Conservation (phyloP, 306 rosid species). For the Luffa acutangula region DNA sequence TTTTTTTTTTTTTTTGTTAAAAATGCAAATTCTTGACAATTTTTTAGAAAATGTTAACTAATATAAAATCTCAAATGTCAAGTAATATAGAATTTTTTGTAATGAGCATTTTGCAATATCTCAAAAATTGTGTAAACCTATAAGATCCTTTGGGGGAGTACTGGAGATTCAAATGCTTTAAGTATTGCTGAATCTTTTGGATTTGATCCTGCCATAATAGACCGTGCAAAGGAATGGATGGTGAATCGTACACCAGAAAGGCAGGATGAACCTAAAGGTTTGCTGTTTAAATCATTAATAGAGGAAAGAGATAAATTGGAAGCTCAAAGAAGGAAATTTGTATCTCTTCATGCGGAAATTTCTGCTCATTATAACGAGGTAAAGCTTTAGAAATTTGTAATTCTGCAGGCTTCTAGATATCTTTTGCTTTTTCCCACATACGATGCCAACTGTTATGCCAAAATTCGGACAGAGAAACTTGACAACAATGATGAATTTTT, state of each 20-base stretch:
- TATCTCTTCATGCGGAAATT: conserved; percentile 49
- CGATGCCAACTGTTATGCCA: too few species aligned
- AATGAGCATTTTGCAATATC: conserved; percentile 61
- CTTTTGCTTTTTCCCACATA: neutral
- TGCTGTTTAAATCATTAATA: conserved; percentile 49
- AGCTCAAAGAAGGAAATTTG: conserved; percentile 53
- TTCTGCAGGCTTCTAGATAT: neutral
- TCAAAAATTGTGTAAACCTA: conserved; percentile 57
- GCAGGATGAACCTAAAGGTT: conserved; percentile 73
- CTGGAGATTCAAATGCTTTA: conserved; percentile 85
- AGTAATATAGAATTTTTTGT: too few species aligned
- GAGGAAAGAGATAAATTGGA: conserved; percentile 69
- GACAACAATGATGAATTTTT: too few species aligned
- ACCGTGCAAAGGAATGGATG: conserved; percentile 54
- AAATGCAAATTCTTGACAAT: too few species aligned
- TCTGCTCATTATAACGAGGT: conserved; percentile 63
- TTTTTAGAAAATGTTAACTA: too few species aligned
- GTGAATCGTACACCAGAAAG: conserved; percentile 68
- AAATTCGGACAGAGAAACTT: too few species aligned
- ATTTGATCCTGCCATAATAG: conserved; percentile 55
- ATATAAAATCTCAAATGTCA: too few species aligned
- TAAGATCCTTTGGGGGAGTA: conserved; percentile 81
- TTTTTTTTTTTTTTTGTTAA: too few species aligned
- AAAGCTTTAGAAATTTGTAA: conserved; percentile 11
- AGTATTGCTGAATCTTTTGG: conserved; percentile 73